A percentile compares a stretch with the other conserved stretches of the same genome.
Conservation (phyloP, 2,329 filamentous ascomycete species). For the Capronia epimyces region DNA sequence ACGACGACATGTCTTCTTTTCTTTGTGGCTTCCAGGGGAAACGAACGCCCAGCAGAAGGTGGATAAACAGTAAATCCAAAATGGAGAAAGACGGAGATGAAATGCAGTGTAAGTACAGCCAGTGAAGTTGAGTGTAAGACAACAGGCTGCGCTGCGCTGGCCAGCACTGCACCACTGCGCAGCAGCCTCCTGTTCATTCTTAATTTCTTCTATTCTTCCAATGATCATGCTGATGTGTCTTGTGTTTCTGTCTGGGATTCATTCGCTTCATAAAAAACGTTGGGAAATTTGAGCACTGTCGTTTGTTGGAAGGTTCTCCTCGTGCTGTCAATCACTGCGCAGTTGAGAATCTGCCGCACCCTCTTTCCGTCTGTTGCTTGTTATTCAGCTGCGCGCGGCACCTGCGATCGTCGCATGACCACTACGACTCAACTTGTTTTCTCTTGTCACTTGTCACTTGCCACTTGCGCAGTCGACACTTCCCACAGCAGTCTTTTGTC, state of each 20-base stretch:
- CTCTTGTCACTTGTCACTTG: conserved; percentile 2
- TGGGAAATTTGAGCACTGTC: neutral
- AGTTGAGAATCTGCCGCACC: neutral
- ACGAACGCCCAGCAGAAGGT: neutral
- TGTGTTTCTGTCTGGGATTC: neutral
- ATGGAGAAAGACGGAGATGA: conserved; percentile 1
- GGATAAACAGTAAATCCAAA: conserved; percentile 2
- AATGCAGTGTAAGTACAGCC: conserved; percentile 5
- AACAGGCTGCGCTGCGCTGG: conserved; percentile 6
- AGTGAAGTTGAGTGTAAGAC: neutral
- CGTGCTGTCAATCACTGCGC: neutral
- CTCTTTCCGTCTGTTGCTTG: neutral
- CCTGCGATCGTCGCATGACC: conserved; percentile 13
- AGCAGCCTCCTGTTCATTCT: neutral
- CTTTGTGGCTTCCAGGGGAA: neutral
- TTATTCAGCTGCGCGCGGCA: neutral
- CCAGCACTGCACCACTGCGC: neutral
- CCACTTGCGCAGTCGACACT: conserved; percentile 4
- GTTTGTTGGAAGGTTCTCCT: neutral
- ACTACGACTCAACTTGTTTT: no score
- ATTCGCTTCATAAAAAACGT: neutral
- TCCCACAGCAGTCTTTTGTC: neutral
- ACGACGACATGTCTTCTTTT: conserved; percentile 8
- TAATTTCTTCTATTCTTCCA: neutral
- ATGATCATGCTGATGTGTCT: neutral